Percentiles rank a stretch among this genome's conserved stretches.
Conservation (phyloP, 148 eudicot genomes). For the Fagopyrum homotropicum region DNA sequence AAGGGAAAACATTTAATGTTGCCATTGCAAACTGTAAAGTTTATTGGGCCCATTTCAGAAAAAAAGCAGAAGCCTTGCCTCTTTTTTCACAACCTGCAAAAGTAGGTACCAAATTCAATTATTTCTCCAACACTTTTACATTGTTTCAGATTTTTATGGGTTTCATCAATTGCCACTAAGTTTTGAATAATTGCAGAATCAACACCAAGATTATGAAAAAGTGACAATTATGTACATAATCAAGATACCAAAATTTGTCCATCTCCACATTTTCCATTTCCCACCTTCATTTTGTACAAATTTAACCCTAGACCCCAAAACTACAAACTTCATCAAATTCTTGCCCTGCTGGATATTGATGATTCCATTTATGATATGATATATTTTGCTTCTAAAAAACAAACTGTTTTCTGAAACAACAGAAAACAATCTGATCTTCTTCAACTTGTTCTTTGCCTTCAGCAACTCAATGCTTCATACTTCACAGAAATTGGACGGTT, state of each 20-base stretch:
- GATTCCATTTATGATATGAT: neutral
- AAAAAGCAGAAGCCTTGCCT: neutral
- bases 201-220: neutral
- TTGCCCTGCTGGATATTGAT: neutral
- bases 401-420: neutral
- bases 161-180: neutral
- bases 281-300: neutral
- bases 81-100: neutral
- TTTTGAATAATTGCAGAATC: neutral
- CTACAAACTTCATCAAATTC: neutral
- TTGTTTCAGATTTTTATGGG: too few species aligned
- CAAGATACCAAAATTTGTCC: conserved; percentile 10
- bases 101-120: neutral
- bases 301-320: neutral
- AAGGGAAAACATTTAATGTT: neutral
- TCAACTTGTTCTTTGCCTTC: neutral
- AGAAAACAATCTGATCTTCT: neutral
- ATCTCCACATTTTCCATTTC: neutral
- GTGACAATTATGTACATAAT: neutral
- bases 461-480: conserved; percentile 83
- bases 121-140: too few species aligned
- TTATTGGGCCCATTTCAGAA: neutral
- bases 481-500: conserved; percentile 64
- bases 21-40: conserved; percentile 1
- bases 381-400: neutral